Percentiles rank a stretch among this genome's conserved stretches.
phyloP scores from a whole-genome alignment of 208 protist genomes.

The Wallacemonas sp. region DNA sequence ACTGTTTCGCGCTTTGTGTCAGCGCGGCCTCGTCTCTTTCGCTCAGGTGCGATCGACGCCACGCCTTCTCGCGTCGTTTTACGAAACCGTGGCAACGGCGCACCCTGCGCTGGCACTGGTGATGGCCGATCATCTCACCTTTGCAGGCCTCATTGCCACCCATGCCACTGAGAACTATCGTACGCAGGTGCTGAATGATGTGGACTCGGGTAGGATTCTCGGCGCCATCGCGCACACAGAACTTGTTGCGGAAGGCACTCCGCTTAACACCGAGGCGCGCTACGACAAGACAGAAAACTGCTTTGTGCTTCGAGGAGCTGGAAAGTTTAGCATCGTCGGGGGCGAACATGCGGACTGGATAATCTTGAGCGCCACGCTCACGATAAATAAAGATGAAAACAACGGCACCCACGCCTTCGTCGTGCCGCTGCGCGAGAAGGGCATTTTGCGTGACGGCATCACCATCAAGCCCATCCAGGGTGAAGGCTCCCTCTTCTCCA shows the following conservation, averaged over 20 bases:
- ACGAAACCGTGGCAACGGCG: constrained; percentile 74
- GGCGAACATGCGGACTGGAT: constrained; percentile 78
- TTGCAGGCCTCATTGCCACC: constrained; percentile 72
- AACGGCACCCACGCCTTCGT: constrained; percentile 75
- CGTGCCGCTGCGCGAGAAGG: constrained; percentile 65
- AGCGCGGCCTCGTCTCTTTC: constrained; percentile 65
- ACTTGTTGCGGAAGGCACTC: constrained; percentile 71
- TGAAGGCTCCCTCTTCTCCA: constrained; percentile 47
- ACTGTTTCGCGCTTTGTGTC: constrained; percentile 59
- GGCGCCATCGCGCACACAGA: constrained; percentile 76
- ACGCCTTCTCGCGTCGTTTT: constrained; percentile 59
- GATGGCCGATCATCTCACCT: constrained; percentile 84
- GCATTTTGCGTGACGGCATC: constrained; percentile 42
- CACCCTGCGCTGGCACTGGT: constrained; percentile 62
- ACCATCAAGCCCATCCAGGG: constrained; percentile 46
- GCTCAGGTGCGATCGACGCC: constrained; percentile 83
- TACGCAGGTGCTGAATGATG: constrained; percentile 48
- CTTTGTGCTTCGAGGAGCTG: constrained; percentile 80
- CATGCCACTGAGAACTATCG: constrained; percentile 52
- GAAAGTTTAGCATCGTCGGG: constrained; percentile 83
- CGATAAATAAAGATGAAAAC: constrained; percentile 75
- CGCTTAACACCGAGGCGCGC: constrained; percentile 82
- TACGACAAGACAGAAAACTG: constrained; percentile 74
- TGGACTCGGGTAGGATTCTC: constrained; percentile 57
- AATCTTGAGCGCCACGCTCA: constrained; percentile 80